Base-by-base conservation (phyloP, 305 asterid genomes). In the Fraxinus nigra region DNA sequence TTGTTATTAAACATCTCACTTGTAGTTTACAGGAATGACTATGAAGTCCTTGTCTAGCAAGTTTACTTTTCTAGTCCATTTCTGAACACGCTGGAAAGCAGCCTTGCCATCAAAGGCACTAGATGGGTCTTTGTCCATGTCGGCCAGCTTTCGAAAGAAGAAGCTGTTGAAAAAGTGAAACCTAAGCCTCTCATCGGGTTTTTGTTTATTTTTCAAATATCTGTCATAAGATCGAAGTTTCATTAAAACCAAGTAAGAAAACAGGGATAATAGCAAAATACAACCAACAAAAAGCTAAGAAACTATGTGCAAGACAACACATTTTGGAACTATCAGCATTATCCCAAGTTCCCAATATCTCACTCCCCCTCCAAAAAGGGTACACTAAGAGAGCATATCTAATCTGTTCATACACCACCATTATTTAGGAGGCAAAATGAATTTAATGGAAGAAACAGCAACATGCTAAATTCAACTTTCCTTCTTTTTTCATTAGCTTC, bases 1-100 rank as follows among this genome's bases (percentile, higher is more conserved):
- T 78, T 59, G 70, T 43, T 33, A 73, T 26, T 48, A 16, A 81
- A 77, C 38, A 65, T 81, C 96, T 95, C 91, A 95, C 99, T 88
- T 90, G 91, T 90, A 90, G 89, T 95, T 95, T 88, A 95, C 94
- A 7, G 99, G 99, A 86, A 95, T 91, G 86, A 95, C 84, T 54
- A 95, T 85, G 86, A 92, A 95, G 85, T 94, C 98, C 90, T 94
- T 95, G 33, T 93, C 96, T 80, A 95, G 94, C 75, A 95, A 89
- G 87, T 94, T 90, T 77, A 95, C 89, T 91, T 93, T 96, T 89
- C 98, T 94, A 75, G 99, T 96, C 99, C 99, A 96, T 88, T 96
- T 96, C 81, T 95, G 97, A 85, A 96, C 99, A 83, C 97, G 98
- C 79, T 86, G 91, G 87, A 96, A 96, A 83, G 98, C 97, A 81